These are phyloP conservation scores for Cyberlindnera mrakii DNA, from an alignment of 805 yeast species.

Conservation along the genomic window DNA sequence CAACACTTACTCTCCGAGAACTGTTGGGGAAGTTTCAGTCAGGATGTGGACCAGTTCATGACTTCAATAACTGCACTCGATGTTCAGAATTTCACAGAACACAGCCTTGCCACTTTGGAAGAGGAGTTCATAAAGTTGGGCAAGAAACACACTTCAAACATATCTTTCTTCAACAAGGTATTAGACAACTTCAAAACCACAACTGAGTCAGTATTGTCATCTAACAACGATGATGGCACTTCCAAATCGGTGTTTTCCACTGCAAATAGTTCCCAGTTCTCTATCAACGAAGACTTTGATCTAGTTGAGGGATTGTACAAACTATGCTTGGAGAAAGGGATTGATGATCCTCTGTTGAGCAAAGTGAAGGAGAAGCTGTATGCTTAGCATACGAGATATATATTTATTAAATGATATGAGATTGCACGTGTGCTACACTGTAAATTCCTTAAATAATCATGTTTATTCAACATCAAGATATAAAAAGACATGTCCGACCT, in stretches of 20 bases:
- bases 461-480: too few species aligned
- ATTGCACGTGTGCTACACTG: too few species aligned
- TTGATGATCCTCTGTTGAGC: conserved; percentile 17
- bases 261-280: conserved; percentile 12
- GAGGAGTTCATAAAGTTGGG: conserved; percentile 1
- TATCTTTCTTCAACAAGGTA: conserved; percentile 12
- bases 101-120: conserved; percentile 5
- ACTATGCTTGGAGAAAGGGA: conserved; percentile 17
- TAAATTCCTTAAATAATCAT: too few species aligned
- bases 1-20: conserved; percentile 34
- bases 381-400: too few species aligned
- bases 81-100: conserved; percentile 7
- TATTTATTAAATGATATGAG: too few species aligned
- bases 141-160: conserved; percentile 4
- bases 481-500: too few species aligned
- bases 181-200: conserved; percentile 10
- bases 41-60: conserved; percentile 30
- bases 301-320: conserved; percentile 17
- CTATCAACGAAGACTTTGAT: conserved; percentile 15
- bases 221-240: conserved; percentile 1
- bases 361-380: conserved; percentile 14
- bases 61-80: conserved; percentile 22
- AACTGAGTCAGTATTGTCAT: conserved; percentile 10
- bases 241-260: conserved; percentile 10
- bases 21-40: conserved; percentile 36